Conservation (phyloP, 1,139 yeast genomes). For the Wickerhamiella infanticola region DNA sequence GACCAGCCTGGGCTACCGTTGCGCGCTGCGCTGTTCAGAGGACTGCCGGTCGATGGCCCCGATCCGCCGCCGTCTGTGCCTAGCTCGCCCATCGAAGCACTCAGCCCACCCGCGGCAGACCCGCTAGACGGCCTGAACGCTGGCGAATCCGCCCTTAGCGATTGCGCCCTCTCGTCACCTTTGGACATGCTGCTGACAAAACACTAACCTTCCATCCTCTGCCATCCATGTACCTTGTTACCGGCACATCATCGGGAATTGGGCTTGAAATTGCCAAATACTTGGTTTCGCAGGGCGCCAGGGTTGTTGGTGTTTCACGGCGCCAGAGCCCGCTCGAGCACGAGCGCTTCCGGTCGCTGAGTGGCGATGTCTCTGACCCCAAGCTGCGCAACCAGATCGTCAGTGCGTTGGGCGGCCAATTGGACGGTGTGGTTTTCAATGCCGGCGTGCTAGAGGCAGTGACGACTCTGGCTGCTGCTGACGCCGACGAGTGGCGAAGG, state of each 20-base stretch:
- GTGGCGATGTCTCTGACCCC: slow-evolving; percentile 52
- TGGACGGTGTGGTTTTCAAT: slow-evolving; percentile 64
- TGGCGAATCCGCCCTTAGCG: neutral
- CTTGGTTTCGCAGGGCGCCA: slow-evolving; percentile 31
- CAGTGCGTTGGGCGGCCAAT: slow-evolving; percentile 41
- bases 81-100: too few relatives aligned
- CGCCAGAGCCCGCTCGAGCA: slow-evolving; percentile 29
- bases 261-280: slow-evolving; percentile 55
- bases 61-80: neutral
- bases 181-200: neutral
- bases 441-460: slow-evolving; percentile 87
- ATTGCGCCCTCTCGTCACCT: neutral
- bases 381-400: slow-evolving; percentile 30
- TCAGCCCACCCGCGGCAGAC: neutral
- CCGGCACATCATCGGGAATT: slow-evolving; percentile 37
- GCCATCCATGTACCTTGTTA: slow-evolving; percentile 14
- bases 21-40: neutral
- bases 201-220: neutral
- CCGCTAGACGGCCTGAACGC: neutral
- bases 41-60: neutral
- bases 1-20: neutral
- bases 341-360: slow-evolving; percentile 29
- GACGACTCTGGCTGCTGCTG: slow-evolving; percentile 34
- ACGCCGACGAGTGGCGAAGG: slow-evolving; percentile 38
- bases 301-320: slow-evolving; percentile 62